Evolutionary conservation across 495 filamentous ascomycete species (phyloP).

Genomic region (Polyplosphaeria fusca): DNA sequence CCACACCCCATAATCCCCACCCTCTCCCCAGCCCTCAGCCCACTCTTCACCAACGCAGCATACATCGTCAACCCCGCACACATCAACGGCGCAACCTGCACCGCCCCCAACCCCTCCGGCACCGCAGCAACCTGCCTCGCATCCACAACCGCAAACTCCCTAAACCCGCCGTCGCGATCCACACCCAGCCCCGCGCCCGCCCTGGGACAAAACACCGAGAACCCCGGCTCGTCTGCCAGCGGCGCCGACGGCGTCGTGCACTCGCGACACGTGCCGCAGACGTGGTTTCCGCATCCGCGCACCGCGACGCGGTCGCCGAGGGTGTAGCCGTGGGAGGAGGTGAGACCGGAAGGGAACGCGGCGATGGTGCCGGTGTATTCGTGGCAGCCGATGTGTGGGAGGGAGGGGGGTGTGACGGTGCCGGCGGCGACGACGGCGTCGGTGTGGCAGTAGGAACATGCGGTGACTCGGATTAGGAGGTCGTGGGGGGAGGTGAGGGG

Average conservation of each 20-base stretch:
- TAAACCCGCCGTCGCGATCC: slow-evolving; percentile 22
- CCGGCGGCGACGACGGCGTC: slow-evolving; percentile 41
- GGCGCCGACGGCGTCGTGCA: slow-evolving; percentile 32
- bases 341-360: slow-evolving; percentile 9
- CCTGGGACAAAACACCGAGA: slow-evolving; percentile 40
- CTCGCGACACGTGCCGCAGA: slow-evolving; percentile 45
- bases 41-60: slow-evolving; percentile 19
- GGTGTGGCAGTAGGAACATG: slow-evolving; percentile 45
- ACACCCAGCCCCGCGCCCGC: slow-evolving; percentile 16
- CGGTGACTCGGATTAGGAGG: slow-evolving; percentile 41
- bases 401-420: slow-evolving; percentile 17
- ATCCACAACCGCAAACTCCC: slow-evolving; percentile 28
- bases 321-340: slow-evolving; percentile 13
- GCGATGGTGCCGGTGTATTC: slow-evolving; percentile 28
- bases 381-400: slow-evolving; percentile 27
- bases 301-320: slow-evolving; percentile 41
- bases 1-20: slow-evolving; percentile 28
- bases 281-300: slow-evolving; percentile 40
- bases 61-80: slow-evolving; percentile 31
- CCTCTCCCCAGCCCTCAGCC: slow-evolving; percentile 11
- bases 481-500: slow-evolving; percentile 33
- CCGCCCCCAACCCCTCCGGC: slow-evolving; percentile 9
- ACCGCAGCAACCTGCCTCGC: slow-evolving; percentile 23
- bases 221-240: slow-evolving; percentile 38
- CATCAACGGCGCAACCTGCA: slow-evolving; percentile 26